Base-by-base conservation (phyloP, 805 yeast genomes). In the Pichia phayaonensis region DNA sequence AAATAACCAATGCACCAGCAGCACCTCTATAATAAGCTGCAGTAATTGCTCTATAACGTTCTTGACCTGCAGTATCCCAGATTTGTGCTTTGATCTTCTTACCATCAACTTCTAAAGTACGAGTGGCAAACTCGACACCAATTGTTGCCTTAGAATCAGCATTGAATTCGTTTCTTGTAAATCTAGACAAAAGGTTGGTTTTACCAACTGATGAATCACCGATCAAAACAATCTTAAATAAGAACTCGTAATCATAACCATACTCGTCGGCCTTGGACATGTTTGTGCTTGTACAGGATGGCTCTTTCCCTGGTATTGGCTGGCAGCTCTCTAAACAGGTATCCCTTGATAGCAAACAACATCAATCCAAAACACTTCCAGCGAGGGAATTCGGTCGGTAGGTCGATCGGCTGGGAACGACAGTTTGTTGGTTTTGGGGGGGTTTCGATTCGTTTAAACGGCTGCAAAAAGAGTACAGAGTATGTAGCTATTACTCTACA, bases 21-120 rank as follows among this genome's bases (percentile, higher is more conserved):
- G 99, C 98, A 41, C 98, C 99, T 66, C 99, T 80, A 69, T 92
- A 92, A 72, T 92, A 92, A 7, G 98, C 98, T 51, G 94, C 83
- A 31, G 99, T 94, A 68, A 92, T 92, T 43, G 99, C 98, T 61
- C 99, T 81, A 74, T 94, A 92, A 68, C 99, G 82, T 70, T 92
- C 99, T 73, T 92, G 99, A 54, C 99, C 99, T 2, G 99, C 99
- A 38, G 99, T 92, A 70, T 92, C 99, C 99, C 99, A 92, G 59
- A 90, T 84, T 70, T 89, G 95, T 4, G 95, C 92, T 67, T 87
- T 88, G 59, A 87, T 84, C 65, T 88, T 72, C 63, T 85, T 86
- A 42, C 89, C 90, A 57, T 86, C 92, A 55, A 86, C 83, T 61
- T 86, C 92, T 50, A 94, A 82, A 3, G 97, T 90, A 67, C 97